These are phyloP conservation scores for Hyaloscypha bicolor DNA, from an alignment of 495 filamentous ascomycete species.

Conservation along the genomic window DNA sequence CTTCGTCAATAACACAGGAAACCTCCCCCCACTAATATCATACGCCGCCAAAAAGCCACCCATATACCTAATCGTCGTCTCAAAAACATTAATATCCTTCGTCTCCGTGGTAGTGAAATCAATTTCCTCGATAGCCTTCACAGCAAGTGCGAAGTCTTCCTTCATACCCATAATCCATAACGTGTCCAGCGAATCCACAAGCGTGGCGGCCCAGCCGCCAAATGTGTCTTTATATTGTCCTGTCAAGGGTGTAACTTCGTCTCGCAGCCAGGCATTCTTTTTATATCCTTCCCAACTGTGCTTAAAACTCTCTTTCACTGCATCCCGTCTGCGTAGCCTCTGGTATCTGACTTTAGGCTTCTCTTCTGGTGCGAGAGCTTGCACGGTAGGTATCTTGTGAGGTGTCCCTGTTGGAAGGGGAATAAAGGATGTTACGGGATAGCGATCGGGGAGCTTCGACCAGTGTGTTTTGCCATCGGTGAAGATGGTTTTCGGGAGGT, in stretches of 20 bases:
- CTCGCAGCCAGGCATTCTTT: slow-evolving; percentile 73
- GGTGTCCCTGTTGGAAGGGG: slow-evolving; percentile 48
- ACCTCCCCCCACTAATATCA: slow-evolving; percentile 67
- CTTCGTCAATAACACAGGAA: slow-evolving; percentile 67
- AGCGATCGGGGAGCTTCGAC: slow-evolving; percentile 44
- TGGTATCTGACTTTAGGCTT: slow-evolving; percentile 27
- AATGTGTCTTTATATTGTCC: slow-evolving; percentile 69
- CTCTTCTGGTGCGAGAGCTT: slow-evolving; percentile 28
- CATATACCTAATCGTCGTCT: slow-evolving; percentile 78
- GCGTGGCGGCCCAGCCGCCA: slow-evolving; percentile 89
- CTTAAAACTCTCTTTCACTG: slow-evolving; percentile 68
- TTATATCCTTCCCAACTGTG: slow-evolving; percentile 79
- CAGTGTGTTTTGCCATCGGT: slow-evolving; percentile 35
- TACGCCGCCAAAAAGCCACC: slow-evolving; percentile 79
- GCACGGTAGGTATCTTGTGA: slow-evolving; percentile 30
- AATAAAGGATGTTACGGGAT: slow-evolving; percentile 51
- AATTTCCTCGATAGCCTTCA: slow-evolving; percentile 70
- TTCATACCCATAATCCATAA: slow-evolving; percentile 91
- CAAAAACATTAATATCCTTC: slow-evolving; percentile 67
- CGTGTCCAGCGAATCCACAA: slow-evolving; percentile 87
- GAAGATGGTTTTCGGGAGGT: slow-evolving; percentile 2
- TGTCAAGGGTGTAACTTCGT: slow-evolving; percentile 73
- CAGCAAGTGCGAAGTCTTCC: slow-evolving; percentile 81
- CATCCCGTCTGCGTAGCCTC: slow-evolving; percentile 19
- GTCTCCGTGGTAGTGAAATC: slow-evolving; percentile 74